Evolutionary conservation across 768 basidiomycete genomes (phyloP), one percentile per base, ranked within the genome.

Genomic region (Pulveroboletus sp.): DNA sequence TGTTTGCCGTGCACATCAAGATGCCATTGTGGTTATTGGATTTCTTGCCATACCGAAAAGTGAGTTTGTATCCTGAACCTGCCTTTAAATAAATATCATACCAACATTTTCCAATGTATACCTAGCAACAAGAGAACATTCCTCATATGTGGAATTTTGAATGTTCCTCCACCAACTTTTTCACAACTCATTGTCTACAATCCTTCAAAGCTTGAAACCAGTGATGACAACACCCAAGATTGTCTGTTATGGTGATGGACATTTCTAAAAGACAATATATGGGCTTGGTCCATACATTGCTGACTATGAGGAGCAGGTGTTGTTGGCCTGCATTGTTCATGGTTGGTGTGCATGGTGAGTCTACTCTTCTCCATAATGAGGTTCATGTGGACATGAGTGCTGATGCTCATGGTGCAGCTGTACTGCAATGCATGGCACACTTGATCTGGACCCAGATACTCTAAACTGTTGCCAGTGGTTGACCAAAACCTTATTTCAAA

Each of bases 361-460:
- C 24, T 20, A 5, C n/a, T 17, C 23, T 14, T 13, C 32, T 35
- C 0, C 58, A 71, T 3, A 72, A 63, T 58, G 61, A 61, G 2
- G 46, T 75, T 7, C 68, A 68, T 0, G 63, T 70, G 3, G 70
- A 71, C 24, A 73, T 74, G 44, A 67, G 68, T 0, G 67, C 73
- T 42, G 72, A 73, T 43, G 69, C 1, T 35, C n/a, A n/a, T n/a
- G n/a, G n/a, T 31, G n/a, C 12, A 47, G 46, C 13, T 39, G 45
- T 47, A 47, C 16, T 5, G 16, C 45, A 12, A 23, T 29, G 23
- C 4, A 20, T 1, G 4, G 22, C n/a, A 23, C 6, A 22, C 45
- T 47, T 17, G 29, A 23, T 22, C n/a, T 20, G 9, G 36, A 47
- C 4, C 22, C 22, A 6, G 20, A 47, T 4, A 13, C n/a, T 31